Base-by-base conservation (phyloP, 306 rosid species). In the Erythrophleum fordii region DNA sequence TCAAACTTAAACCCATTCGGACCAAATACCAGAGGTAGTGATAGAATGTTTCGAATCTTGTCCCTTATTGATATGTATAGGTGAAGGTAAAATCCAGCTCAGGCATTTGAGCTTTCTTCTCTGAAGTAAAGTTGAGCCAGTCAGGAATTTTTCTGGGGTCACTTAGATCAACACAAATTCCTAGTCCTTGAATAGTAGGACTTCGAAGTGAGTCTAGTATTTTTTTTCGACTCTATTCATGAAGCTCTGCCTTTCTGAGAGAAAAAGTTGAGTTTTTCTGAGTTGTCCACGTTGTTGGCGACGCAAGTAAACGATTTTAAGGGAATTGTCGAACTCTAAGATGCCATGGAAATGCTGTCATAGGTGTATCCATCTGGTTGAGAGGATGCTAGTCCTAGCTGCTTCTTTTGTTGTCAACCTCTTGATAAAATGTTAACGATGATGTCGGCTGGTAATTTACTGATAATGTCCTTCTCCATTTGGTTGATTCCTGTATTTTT, bases 331-430 rank as follows among this genome's bases (percentile, higher is more conserved):
- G 10, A 79, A 80, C 11, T 49, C 6, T 16, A 80, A 0, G 10
- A 61, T 1, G 10, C 78, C 83, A 61, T 2, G 37, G 78, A 72
- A 80, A 23, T 22, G 2, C 9, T 39, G 51, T 67, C 83, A 80
- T n/a, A 34, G 73, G 20, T 46, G 3, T 51, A 34, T 80, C 83
- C 83, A 80, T 17, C n/a, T 72, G 0, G 22, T 80, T 31, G 83
- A 46, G 1, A 80, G 31, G 11, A 80, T 34, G 17, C 72, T 60
- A 6, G 77, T 80, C 35, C 78, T 80, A 14, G 11, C 53, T 8
- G 78, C 83, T 46, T 80, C 83, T 46, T 72, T 60, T 48, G 62
- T 5, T 44, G 49, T 46, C 65, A 80, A 16, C 0, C n/a, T n/a
- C 53, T 37, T 31, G 82, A 71, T 10, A 71, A 5, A 22, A 80